These are phyloP conservation scores for Pestalotiopsis sp. DNA, from an alignment of 2,329 filamentous ascomycete species.

Conservation along the genomic window DNA sequence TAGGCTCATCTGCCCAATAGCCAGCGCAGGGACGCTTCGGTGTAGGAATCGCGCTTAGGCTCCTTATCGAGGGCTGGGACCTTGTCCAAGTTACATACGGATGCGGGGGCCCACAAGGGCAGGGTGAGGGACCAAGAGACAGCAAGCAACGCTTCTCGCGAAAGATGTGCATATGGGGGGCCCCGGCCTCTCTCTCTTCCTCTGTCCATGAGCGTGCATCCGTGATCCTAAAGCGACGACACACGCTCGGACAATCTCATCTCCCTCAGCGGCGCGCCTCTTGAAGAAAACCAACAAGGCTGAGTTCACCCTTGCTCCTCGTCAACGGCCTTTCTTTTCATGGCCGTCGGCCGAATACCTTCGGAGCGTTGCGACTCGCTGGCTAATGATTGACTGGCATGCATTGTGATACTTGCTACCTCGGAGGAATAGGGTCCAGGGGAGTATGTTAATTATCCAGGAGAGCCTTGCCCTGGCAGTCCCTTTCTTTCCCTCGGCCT, in stretches of 20 bases:
- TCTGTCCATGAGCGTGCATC: not conserved
- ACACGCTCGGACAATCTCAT: conserved; percentile 3
- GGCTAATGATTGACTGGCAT: not conserved
- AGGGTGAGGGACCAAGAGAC: not conserved
- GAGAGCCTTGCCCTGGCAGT: not conserved
- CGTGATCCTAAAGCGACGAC: not conserved
- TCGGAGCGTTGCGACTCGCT: not conserved
- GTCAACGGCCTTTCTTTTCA: not conserved
- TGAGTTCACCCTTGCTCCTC: not conserved
- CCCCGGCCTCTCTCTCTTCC: not conserved
- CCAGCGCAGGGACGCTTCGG: not conserved
- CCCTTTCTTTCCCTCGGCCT: no score
- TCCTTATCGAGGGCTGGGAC: not conserved
- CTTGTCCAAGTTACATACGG: not conserved
- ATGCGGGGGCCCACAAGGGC: not conserved
- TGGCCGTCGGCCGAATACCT: not conserved
- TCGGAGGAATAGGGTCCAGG: not conserved
- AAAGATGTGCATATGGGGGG: not conserved
- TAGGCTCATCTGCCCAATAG: not conserved
- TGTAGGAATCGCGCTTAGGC: not conserved
- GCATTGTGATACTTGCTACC: no score
- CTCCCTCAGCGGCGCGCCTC: not conserved
- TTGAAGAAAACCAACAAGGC: not conserved
- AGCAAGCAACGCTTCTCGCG: not conserved
- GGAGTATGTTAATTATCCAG: not conserved